Conservation (phyloP, 192 early-diverging fungal genomes). For the Backusella sp. region DNA sequence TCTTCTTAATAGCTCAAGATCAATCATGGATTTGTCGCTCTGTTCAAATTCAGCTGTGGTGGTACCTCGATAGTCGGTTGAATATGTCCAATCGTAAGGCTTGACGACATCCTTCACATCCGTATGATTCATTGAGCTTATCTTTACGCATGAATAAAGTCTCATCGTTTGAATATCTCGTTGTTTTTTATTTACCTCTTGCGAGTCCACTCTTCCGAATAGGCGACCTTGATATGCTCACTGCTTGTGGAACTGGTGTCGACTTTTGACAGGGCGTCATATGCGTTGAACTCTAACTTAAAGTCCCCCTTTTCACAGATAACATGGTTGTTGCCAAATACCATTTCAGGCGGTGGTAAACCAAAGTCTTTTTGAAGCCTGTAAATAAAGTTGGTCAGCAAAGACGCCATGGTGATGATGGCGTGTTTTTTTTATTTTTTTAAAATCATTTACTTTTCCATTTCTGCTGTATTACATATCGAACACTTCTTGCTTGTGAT, state of each 20-base stretch:
- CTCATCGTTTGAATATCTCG: not conserved
- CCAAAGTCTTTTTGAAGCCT: slow-evolving; percentile 55
- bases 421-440: not conserved
- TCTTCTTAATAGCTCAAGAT: slow-evolving; percentile 71
- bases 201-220: slow-evolving; percentile 82
- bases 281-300: slow-evolving; percentile 59
- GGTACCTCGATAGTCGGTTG: slow-evolving; percentile 79
- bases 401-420: not conserved
- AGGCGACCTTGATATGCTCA: slow-evolving; percentile 80
- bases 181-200: slow-evolving; percentile 53
- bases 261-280: slow-evolving; percentile 73
- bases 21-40: slow-evolving; percentile 52
- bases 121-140: slow-evolving; percentile 50
- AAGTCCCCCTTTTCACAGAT: slow-evolving; percentile 57
- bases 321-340: slow-evolving; percentile 89
- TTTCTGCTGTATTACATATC: slow-evolving; percentile 54
- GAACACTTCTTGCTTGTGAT: slow-evolving; percentile 49
- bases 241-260: slow-evolving; percentile 65
- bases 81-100: slow-evolving; percentile 98
- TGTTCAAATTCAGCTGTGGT: slow-evolving; percentile 27
- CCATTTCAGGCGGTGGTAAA: slow-evolving; percentile 93
- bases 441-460: slow-evolving; percentile 45
- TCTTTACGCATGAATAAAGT: not conserved
- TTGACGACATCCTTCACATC: slow-evolving; percentile 82
- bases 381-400: not conserved